Evolutionary conservation across 371 early-diverging fungal species (phyloP).

Genomic region (Mucor plumbeus): DNA sequence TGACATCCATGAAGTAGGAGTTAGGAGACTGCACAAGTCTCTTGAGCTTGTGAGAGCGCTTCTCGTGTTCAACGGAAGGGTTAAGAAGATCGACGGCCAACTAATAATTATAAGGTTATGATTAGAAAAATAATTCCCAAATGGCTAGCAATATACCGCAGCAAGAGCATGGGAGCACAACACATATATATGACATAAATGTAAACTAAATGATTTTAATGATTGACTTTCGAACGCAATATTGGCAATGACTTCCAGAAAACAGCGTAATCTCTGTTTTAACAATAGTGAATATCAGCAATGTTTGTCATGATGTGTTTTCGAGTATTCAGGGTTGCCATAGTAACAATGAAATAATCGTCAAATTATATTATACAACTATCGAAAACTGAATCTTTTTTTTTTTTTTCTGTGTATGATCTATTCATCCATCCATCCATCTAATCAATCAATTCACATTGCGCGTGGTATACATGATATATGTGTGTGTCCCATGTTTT

Average conservation of each 20-base stretch:
- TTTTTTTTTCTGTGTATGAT: not conserved
- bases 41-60: constrained; percentile 98
- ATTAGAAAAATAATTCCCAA: not conserved
- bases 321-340: too few species aligned
- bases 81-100: constrained; percentile 99
- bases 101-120: constrained; percentile 49
- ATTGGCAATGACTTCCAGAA: not conserved
- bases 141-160: not conserved
- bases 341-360: not conserved
- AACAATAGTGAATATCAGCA: not conserved
- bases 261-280: not conserved
- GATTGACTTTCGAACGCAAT: not conserved
- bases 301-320: not conserved
- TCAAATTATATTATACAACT: not conserved
- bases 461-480: not conserved
- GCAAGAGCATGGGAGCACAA: constrained; percentile 1
- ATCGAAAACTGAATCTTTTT: not conserved
- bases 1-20: constrained; percentile 99
- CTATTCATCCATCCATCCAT: constrained; percentile 32
- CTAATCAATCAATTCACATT: constrained; percentile 12
- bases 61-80: constrained; percentile 95
- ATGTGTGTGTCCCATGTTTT: not conserved
- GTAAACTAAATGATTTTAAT: not conserved
- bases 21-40: constrained; percentile 98
- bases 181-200: not conserved